These are phyloP conservation scores for Nyssa sinensis DNA, from an alignment of 148 eudicot genomes.

Conservation along the genomic window DNA sequence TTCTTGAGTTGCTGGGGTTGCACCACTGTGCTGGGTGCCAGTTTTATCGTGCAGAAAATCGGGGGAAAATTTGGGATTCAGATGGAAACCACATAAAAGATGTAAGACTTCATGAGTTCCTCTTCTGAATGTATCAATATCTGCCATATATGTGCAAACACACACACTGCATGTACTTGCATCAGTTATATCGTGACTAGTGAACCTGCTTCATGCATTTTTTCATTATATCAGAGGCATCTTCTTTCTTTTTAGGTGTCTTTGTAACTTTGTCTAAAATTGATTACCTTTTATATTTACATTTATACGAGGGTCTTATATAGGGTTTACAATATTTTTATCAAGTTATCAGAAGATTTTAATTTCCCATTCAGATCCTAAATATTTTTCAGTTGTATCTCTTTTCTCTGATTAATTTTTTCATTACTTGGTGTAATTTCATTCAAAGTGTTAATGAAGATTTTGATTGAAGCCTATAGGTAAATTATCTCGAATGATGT, in stretches of 20 bases:
- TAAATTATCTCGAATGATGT: not conserved
- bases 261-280: not conserved
- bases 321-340: not conserved
- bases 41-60: conserved; percentile 83
- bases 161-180: not conserved
- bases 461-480: not conserved
- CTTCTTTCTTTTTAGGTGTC: not conserved
- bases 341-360: not conserved
- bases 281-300: not conserved
- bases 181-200: not conserved
- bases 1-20: conserved; percentile 64
- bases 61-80: conserved; percentile 73
- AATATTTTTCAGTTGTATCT: not conserved
- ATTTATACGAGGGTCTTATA: not conserved
- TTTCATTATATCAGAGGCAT: not conserved
- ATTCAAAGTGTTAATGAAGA: not conserved
- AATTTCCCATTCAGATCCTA: not conserved
- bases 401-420: not conserved
- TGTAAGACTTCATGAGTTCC: conserved; percentile 38
- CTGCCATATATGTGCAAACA: not conserved
- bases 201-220: not conserved
- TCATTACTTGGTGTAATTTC: not conserved
- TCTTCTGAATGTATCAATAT: too few species aligned
- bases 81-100: conserved; percentile 75
- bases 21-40: conserved; percentile 96